Evolutionary conservation across 345 rosid species (phyloP).

Genomic region (Microcos paniculata): DNA sequence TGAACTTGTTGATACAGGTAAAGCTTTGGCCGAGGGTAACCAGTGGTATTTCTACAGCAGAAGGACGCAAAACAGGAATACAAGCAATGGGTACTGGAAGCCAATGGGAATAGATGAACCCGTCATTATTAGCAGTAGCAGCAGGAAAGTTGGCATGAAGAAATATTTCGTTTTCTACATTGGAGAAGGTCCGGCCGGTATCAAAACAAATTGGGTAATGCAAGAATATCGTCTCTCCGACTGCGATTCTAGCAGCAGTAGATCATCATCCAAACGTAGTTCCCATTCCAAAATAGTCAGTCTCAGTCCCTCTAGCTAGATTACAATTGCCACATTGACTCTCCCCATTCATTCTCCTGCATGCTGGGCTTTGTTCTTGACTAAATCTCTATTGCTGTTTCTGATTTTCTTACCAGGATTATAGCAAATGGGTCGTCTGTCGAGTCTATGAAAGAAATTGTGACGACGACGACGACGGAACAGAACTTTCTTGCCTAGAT

Average conservation of each 20-base stretch:
- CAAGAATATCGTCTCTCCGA: slow-evolving; percentile 71
- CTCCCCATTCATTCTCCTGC: not conserved
- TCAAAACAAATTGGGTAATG: slow-evolving; percentile 76
- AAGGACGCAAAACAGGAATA: slow-evolving; percentile 55
- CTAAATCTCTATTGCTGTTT: not conserved
- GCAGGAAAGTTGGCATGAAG: slow-evolving; percentile 66
- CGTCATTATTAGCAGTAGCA: slow-evolving; percentile 34
- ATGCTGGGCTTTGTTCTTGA: no score
- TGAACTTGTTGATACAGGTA: slow-evolving; percentile 37
- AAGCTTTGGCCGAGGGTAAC: slow-evolving; percentile 84
- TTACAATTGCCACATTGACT: not conserved
- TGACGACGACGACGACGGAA: slow-evolving; percentile 49
- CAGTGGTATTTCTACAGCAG: slow-evolving; percentile 90
- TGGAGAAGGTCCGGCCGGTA: slow-evolving; percentile 52
- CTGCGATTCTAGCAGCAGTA: slow-evolving; percentile 32
- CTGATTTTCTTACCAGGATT: slow-evolving; percentile 60
- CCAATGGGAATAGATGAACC: slow-evolving; percentile 70
- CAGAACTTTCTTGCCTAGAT: slow-evolving; percentile 88
- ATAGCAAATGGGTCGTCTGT: slow-evolving; percentile 85
- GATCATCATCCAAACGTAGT: slow-evolving; percentile 63
- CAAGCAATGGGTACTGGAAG: slow-evolving; percentile 77
- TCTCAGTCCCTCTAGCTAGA: not conserved
- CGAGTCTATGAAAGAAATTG: slow-evolving; percentile 67
- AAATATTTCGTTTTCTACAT: slow-evolving; percentile 51
- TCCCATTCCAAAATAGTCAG: slow-evolving; percentile 43